Evolutionary conservation across 352 stramenopile species (phyloP).

Genomic region (Pythium sp.): DNA sequence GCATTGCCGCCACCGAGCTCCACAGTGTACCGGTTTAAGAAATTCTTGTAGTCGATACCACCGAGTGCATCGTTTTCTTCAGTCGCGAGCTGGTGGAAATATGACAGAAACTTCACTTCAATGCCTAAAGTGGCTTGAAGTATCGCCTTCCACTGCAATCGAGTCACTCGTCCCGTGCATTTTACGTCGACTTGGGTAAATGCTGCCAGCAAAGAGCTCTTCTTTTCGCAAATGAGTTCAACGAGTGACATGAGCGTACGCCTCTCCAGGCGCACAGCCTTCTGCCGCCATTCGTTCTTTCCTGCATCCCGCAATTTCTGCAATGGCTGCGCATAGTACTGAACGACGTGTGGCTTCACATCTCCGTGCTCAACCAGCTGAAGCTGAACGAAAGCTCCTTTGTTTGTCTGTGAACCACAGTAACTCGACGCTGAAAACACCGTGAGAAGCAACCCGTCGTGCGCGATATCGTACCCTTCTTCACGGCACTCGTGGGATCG

Average conservation of each 20-base stretch:
- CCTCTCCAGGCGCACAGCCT: constrained; percentile 63
- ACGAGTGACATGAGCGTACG: constrained; percentile 77
- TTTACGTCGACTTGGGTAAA: constrained; percentile 45
- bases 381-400: constrained; percentile 74
- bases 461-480: constrained; percentile 88
- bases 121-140: constrained; percentile 62
- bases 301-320: constrained; percentile 66
- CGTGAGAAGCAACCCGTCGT: constrained; percentile 84
- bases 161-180: constrained; percentile 44
- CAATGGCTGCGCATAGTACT: constrained; percentile 88
- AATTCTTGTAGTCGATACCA: constrained; percentile 67
- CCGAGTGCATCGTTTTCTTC: constrained; percentile 30
- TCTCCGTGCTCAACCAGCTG: constrained; percentile 64
- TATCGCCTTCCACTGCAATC: constrained; percentile 65
- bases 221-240: constrained; percentile 82
- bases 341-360: constrained; percentile 89
- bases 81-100: constrained; percentile 62
- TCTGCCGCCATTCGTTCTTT: constrained; percentile 79
- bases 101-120: constrained; percentile 63
- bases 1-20: constrained; percentile 55
- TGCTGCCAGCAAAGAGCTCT: constrained; percentile 42
- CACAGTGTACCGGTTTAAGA: constrained; percentile 73
- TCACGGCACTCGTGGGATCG: constrained; percentile 92
- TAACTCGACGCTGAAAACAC: constrained; percentile 93
- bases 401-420: constrained; percentile 90